Conservation (phyloP, 331 rosid species). For the Dryas integrifolia region DNA sequence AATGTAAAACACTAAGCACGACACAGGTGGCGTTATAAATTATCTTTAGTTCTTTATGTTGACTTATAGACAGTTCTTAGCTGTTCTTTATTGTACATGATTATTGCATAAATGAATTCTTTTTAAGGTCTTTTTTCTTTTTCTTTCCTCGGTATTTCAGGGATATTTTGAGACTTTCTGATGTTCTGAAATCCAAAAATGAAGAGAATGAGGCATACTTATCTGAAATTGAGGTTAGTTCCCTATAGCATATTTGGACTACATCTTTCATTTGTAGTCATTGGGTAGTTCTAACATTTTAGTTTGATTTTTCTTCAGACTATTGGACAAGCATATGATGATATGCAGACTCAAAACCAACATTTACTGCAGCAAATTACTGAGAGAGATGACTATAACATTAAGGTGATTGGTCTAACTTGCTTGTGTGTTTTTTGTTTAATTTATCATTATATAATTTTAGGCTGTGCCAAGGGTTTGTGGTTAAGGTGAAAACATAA, state of each 20-base stretch:
- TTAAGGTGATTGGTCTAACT: conserved; percentile 56
- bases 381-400: conserved; percentile 95
- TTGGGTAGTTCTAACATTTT: conserved; percentile 26
- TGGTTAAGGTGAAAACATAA: too few relatives aligned
- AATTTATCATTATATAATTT: too few relatives aligned
- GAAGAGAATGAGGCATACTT: conserved; percentile 92
- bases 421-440: not conserved
- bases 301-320: conserved; percentile 51
- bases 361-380: conserved; percentile 93
- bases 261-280: conserved; percentile 13
- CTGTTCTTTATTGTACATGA: not conserved
- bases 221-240: conserved; percentile 91
- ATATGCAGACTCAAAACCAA: conserved; percentile 97
- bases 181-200: conserved; percentile 65
- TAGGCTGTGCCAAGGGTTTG: too few relatives aligned
- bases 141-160: conserved; percentile 43
- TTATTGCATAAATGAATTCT: not conserved
- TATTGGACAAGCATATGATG: conserved; percentile 96
- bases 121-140: not conserved
- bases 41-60: conserved; percentile 10
- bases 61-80: not conserved
- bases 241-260: conserved; percentile 18
- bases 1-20: not conserved
- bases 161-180: conserved; percentile 50
- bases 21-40: not conserved